Evolutionary conservation across 73 alveolate species (phyloP), one percentile per base, ranked within the genome.

Genomic region (Tetrahymena thermophila): DNA sequence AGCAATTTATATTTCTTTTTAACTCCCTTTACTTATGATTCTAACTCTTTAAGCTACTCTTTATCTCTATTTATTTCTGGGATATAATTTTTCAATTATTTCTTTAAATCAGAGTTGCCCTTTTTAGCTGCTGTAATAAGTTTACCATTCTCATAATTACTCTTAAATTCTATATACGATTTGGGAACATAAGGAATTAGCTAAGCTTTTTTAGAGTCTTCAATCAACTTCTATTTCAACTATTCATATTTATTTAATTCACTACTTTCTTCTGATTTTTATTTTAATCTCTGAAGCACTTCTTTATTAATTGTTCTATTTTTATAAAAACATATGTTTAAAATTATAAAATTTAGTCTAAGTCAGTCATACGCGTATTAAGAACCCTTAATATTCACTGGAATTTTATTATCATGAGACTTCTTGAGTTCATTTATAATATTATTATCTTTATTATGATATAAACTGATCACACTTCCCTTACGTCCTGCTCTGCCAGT

Each of bases 401-500:
- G 96, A 55, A 93, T 25, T 9, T 94, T 84, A 35, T 84, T 96
- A 56, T 96, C 97, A 93, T 95, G 94, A n/a, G 97, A 95, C 40
- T 96, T 58, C 85, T 94, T 93, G 42, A 96, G 85, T 35, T 93
- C 97, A 28, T 95, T 96, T 7, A 97, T 96, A 28, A 98, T 50
- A 17, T 94, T 95, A 56, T 96, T 58, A 93, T 98, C 98, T 14
- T 89, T 93, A 43, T 95, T 94, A 43, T 97, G 97, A 34, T 96
- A 93, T 34, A 99, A 96, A 93, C 98, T 96, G 21, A 97, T 95
- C 35, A 98, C 99, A 43, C 56, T 94, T 35, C 99, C 99, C 93
- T 96, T 97, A 94, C 96, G 94, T 83, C 99, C 99, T 34, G 99
- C 99, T 96, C 99, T 97, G n/a, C 99, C 99, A 2, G 99, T 99